Evolutionary conservation across 1,284 basidiomycete species (phyloP), one percentile per base, ranked within the genome.

Genomic region (Hemileia vastatrix): DNA sequence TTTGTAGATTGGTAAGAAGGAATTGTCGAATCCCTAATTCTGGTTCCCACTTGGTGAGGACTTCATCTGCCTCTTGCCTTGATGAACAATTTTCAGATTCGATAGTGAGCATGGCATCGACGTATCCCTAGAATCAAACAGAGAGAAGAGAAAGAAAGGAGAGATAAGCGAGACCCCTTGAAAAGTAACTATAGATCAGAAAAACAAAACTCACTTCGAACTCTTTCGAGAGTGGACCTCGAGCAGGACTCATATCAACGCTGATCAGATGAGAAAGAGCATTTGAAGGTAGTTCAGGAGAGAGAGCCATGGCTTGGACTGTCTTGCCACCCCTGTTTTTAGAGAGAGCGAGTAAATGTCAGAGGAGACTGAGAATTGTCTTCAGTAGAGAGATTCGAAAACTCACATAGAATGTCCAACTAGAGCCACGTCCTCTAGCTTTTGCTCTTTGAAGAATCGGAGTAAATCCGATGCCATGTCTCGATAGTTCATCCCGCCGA

Each of bases 331-430:
- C 90, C 86, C 87, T 89, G 65, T 6, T 40, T 45, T 31, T 1
- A 57, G n/a, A 43, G 45, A 24, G 21, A 49, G 18, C 4, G 6
- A 11, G 23, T 2, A 53, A 21, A 13, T 31, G 33, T 45, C 2
- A 31, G 24, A 54, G 15, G 6, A 56, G 24, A 52, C 27, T 15
- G 18, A 19, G 18, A 24, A 36, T 47, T n/a, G n/a, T n/a, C 40
- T 5, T 15, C 15, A 57, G 36, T 43, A 44, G 13, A 4, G 23
- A 45, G 19, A 24, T 33, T 33, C 47, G 36, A 49, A 6, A 1
- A 76, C 83, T 51, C 70, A 87, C 88, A 92, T 90, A 1, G 88
- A 91, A 71, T 91, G 90, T 0, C 89, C 90, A 5, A 90, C 78
- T 2, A 92, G 79, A 0, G 84, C 81, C 23, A 88, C 79, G n/a